Conservation (phyloP, 2,329 filamentous ascomycete species). For the Aspergillus oerlinghausenensis region DNA sequence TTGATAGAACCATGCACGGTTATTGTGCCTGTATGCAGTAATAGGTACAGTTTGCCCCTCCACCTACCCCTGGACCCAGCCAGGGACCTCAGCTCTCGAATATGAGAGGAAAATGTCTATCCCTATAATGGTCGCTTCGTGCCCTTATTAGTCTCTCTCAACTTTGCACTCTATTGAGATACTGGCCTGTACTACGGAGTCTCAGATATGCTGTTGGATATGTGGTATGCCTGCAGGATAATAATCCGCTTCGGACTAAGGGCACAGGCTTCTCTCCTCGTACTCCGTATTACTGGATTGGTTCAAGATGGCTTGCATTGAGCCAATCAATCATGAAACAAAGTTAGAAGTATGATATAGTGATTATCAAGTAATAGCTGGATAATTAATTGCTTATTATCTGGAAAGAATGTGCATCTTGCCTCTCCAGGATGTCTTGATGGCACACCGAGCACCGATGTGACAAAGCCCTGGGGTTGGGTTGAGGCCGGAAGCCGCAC, state of each 20-base stretch:
- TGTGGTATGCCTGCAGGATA: background rate
- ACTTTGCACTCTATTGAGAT: background rate
- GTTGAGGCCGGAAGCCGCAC: constrained; percentile 18
- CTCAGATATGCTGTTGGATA: background rate
- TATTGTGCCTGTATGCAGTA: background rate
- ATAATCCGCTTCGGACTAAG: background rate
- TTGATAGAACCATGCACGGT: background rate
- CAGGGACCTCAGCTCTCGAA: background rate
- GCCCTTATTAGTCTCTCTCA: background rate
- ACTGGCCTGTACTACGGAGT: background rate
- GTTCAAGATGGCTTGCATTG: background rate
- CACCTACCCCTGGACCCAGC: background rate
- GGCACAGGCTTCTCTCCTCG: background rate
- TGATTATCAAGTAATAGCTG: background rate
- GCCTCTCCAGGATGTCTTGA: background rate
- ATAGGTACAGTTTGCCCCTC: background rate
- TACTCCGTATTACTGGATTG: background rate
- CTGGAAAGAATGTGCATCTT: constrained; percentile 1
- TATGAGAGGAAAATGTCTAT: background rate
- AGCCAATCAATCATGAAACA: background rate
- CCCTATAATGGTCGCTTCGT: too few species aligned
- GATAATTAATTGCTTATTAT: background rate
- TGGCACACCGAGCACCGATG: background rate
- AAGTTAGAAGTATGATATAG: background rate
- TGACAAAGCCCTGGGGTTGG: constrained; percentile 19